Evolutionary conservation across 352 stramenopile species (phyloP), one percentile per base, ranked within the genome.

Genomic region (Peronospora destructor): DNA sequence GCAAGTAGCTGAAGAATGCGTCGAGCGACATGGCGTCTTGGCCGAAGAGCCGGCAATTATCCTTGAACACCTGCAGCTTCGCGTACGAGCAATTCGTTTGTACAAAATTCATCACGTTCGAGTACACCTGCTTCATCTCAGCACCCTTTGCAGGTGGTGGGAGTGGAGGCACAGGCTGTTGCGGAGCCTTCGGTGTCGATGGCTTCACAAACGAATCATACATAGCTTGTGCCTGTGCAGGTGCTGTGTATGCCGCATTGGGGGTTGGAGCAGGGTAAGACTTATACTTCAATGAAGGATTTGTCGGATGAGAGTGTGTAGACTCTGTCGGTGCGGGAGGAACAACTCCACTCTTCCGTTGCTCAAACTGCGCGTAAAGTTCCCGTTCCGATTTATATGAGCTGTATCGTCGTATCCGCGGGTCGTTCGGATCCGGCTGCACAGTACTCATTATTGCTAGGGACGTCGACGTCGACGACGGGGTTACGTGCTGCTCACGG

Each of bases 11-110:
- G 36, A 88, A 89, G 61, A 71, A 93, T 12, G 76, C 79, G 29
- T 91, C 83, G 35, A 93, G 55, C 26, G 83, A 85, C 77, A 93
- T 86, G n/a, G 73, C 57, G 28, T 93, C 83, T 33, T 93, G 83
- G 2, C 83, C 83, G 38, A 93, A 93, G 17, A 87, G 75, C 23
- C 83, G 80, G 56, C 83, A 93, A 63, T 93, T 93, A 61, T 93
- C 83, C 60, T 93, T 93, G 54, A 93, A 93, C 28, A 76, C 61
- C 47, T 89, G 76, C 40, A 91, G 41, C 29, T 93, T 87, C 2
- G 83, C 83, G 61, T 93, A 83, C 32, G 83, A 80, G 40, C 82
- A 90, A 37, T 82, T 82, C 19, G 68, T 70, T 39, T 76, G 70
- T 16, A 93, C 61, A 14, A 93, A 87, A 35, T 74, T 71, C 45